Base-by-base conservation (phyloP, 140 eudicot genomes). In the Cichorium intybus region DNA sequence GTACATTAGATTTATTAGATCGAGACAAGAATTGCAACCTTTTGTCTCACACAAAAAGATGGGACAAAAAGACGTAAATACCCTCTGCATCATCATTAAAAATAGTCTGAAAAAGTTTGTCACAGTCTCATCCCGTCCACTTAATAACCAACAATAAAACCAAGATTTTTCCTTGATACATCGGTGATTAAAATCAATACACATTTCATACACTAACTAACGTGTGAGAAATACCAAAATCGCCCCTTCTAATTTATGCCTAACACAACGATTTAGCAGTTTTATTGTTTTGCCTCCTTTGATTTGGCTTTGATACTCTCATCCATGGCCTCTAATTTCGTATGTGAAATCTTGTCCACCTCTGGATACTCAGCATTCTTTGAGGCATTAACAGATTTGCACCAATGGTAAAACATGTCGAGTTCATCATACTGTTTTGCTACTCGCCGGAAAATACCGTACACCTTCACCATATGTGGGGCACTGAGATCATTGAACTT, bases 391-490 rank as follows among this genome's bases (percentile, higher is more conserved):
- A 74, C 78, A 0, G 75, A 61, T 74, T 76, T 84, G 68, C 79
- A 66, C 95, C 95, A 93, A 17, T 37, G 62, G 11, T 93, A 93
- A 62, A 79, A 86, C 50, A 24, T 48, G 27, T 84, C 85, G 10
- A 93, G 90, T 76, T 86, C 99, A 5, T 86, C 90, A 21, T 70
- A 93, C 69, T 88, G 97, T 78, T 84, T 88, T 17, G 90, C 64
- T 3, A 84, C 72, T 0, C 94, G 83, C 15, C 58, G 46, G 58
- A 76, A 86, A 56, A 82, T 84, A 39, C 75, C 84, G 31, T 75
- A 68, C 8, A 86, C 90, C 55, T 76, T 81, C 8, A 68, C 71
- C 5, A 80, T 65, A 0, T 86, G 86, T 12, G 85, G 72, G 21
- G 78, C 18, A 6, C 72, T 81, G 18, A 93, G 86, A 63, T 84